Percentiles rank a stretch among this genome's conserved stretches.
Conservation (phyloP, 1,139 yeast species). For the Kurtzmaniella quercitrusa region DNA sequence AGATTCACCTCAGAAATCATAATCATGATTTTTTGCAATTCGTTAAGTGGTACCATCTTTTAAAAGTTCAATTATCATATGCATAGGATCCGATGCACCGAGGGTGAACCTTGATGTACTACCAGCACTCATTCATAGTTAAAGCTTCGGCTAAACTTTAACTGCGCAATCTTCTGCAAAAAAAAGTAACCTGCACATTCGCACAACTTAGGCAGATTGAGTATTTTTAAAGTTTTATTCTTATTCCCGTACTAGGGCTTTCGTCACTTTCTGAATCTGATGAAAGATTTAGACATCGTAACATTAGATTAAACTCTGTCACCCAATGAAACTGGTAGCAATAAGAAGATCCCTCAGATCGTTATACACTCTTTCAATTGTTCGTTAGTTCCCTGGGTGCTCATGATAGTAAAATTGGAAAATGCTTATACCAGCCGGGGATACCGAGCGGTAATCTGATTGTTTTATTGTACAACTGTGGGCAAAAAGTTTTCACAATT, state of each 20-base stretch:
- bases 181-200: neutral
- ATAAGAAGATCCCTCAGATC: neutral
- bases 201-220: neutral
- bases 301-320: neutral
- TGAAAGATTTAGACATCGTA: neutral
- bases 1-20: too few species aligned
- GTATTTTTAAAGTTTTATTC: neutral
- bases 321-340: neutral
- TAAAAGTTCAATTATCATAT: too few species aligned
- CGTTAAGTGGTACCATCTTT: too few species aligned
- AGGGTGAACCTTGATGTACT: neutral
- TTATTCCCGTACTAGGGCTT: neutral
- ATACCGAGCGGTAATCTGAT: too few species aligned
- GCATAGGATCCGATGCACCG: too few species aligned
- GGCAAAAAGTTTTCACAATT: too few species aligned
- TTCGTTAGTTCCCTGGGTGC: too few species aligned
- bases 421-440: too few species aligned
- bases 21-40: too few species aligned
- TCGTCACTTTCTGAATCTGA: neutral
- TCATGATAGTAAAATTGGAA: too few species aligned
- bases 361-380: neutral
- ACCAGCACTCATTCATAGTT: neutral
- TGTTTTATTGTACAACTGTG: too few species aligned
- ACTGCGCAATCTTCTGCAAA: neutral
- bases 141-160: neutral